A percentile compares a stretch with the other conserved stretches of the same genome.
These are phyloP conservation scores for Kazachstania kunashirensis DNA, from an alignment of 805 yeast species.

Conservation along the genomic window DNA sequence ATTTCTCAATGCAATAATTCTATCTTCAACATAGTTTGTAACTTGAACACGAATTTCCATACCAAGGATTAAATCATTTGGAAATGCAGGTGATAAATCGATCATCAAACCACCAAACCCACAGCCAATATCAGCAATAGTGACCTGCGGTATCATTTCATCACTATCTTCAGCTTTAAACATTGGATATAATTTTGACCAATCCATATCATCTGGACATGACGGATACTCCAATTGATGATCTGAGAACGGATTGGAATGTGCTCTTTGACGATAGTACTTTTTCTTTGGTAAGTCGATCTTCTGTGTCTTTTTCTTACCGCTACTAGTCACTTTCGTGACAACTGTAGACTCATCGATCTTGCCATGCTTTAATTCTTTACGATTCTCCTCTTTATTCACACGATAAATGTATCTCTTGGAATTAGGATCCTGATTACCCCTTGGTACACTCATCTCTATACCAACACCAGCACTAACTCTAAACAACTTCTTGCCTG, in stretches of 20 bases:
- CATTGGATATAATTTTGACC: constrained; percentile 69
- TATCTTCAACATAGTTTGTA: constrained; percentile 91
- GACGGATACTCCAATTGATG: constrained; percentile 83
- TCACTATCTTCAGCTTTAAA: constrained; percentile 36
- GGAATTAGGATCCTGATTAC: constrained; percentile 20
- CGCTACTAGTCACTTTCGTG: constrained; percentile 5
- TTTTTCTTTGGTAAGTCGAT: constrained; percentile 68
- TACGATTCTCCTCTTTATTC: constrained; percentile 41
- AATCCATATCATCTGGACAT: constrained; percentile 76
- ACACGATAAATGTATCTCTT: constrained; percentile 34
- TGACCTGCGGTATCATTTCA: constrained; percentile 46
- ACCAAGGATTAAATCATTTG: constrained; percentile 70
- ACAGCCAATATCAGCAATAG: constrained; percentile 94
- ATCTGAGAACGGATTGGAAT: constrained; percentile 94
- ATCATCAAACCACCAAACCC: constrained; percentile 91
- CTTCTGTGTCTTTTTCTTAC: constrained; percentile 7
- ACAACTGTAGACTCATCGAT: constrained; percentile 30
- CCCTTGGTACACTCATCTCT: constrained; percentile 18
- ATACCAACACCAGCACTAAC: too few species aligned
- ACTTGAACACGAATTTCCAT: constrained; percentile 98
- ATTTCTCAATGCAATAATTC: constrained; percentile 78
- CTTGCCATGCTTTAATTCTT: constrained; percentile 38
- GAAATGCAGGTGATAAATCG: constrained; percentile 68
- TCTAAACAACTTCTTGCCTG: too few species aligned
- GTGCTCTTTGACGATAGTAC: constrained; percentile 93